Percentiles rank a stretch among this genome's conserved stretches.
These are phyloP conservation scores for Vitellaria paradoxa DNA, from an alignment of 179 eudicot species.

Conservation along the genomic window DNA sequence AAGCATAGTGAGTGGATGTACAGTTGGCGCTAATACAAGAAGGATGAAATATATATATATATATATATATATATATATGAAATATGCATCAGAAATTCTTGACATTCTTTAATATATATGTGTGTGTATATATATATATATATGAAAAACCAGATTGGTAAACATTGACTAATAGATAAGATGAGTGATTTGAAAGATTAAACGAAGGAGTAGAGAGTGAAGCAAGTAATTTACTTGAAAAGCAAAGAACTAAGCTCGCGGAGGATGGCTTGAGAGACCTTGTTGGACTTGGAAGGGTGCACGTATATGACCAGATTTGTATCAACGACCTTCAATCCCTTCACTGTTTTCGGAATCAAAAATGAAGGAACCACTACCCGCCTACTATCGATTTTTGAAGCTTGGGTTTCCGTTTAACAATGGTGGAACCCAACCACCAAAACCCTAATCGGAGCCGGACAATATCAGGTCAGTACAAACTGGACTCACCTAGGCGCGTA, in stretches of 20 bases:
- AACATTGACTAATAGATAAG: neutral
- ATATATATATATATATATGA: too few species aligned
- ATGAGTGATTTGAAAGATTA: neutral
- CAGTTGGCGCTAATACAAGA: too few species aligned
- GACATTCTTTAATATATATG: neutral
- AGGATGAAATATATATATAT: too few species aligned
- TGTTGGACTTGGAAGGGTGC: constrained; percentile 63
- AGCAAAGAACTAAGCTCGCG: constrained; percentile 56
- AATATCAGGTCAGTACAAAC: too few species aligned
- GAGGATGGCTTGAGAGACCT: constrained; percentile 38
- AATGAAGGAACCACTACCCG: too few species aligned
- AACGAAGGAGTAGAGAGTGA: neutral
- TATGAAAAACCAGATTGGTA: neutral
- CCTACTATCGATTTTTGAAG: too few species aligned
- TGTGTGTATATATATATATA: neutral
- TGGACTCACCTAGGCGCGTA: too few species aligned
- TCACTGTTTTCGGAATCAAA: constrained; percentile 29
- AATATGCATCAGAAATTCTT: neutral
- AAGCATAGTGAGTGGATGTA: too few species aligned
- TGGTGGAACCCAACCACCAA: too few species aligned
- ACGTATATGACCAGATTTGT: constrained; percentile 51
- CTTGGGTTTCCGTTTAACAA: too few species aligned
- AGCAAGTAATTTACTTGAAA: constrained; percentile 44
- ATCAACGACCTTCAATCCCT: constrained; percentile 48
- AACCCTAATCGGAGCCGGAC: too few species aligned